Percentiles rank a stretch among this genome's conserved stretches.
phyloP scores from a whole-genome alignment of 1,284 basidiomycete genomes.

The Ganoderma lucidum region DNA sequence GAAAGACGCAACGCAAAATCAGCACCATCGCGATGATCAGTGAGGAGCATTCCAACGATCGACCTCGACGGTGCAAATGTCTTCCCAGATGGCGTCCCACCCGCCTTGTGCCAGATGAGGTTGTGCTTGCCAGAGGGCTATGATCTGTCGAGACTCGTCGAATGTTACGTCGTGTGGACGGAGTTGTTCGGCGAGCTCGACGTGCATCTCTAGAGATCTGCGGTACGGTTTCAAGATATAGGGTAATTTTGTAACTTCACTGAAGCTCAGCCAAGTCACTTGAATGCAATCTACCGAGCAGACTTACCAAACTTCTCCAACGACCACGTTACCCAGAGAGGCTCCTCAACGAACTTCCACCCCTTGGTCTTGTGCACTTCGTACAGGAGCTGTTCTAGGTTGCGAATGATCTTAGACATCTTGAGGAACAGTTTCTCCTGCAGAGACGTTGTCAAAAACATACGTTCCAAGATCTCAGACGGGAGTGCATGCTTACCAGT shows the following conservation, averaged over 20 bases:
- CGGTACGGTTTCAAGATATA: conserved; percentile 70
- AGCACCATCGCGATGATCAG: conserved; percentile 16
- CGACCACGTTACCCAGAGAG: conserved; percentile 83
- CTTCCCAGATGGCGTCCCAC: conserved; percentile 79
- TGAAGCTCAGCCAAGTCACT: not conserved
- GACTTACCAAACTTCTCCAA: conserved; percentile 75
- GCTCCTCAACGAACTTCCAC: conserved; percentile 72
- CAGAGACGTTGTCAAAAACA: not conserved
- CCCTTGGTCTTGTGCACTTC: conserved; percentile 78
- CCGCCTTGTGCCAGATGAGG: conserved; percentile 67
- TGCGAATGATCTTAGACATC: conserved; percentile 67
- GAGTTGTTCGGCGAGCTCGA: conserved; percentile 62
- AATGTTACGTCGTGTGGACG: conserved; percentile 72
- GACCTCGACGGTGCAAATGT: conserved; percentile 75
- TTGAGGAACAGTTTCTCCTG: conserved; percentile 76
- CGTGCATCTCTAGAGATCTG: conserved; percentile 67
- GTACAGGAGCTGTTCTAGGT: conserved; percentile 64
- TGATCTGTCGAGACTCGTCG: conserved; percentile 65
- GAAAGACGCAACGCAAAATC: not conserved
- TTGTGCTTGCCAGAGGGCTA: conserved; percentile 72
- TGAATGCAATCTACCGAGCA: not conserved
- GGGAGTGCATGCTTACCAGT: conserved; percentile 55
- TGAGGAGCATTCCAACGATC: conserved; percentile 66
- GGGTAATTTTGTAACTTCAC: conserved; percentile 62
- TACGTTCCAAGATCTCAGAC: not conserved